A percentile compares a stretch with the other conserved stretches of the same genome.
Conservation (phyloP, 2,329 filamentous ascomycete genomes). For the Fusarium sp. region DNA sequence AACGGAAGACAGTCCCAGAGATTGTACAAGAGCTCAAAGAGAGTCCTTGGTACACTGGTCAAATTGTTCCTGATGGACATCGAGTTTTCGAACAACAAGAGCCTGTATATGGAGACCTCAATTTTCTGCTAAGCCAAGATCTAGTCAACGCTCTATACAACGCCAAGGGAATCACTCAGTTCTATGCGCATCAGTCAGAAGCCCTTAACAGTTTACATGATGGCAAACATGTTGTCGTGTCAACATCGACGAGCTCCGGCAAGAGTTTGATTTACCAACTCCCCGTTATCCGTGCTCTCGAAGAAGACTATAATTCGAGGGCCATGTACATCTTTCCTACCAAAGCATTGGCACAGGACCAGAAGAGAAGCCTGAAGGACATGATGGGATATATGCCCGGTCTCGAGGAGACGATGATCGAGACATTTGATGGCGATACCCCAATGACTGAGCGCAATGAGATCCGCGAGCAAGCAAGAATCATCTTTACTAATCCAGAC, state of each 20-base stretch:
- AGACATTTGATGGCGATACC: constrained; percentile 97
- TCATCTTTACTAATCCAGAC: constrained; percentile 98
- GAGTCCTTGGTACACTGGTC: constrained; percentile 87
- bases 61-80: constrained; percentile 94
- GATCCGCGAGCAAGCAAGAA: constrained; percentile 88
- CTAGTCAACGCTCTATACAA: constrained; percentile 98
- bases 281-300: constrained; percentile 87
- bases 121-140: constrained; percentile 88
- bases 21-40: constrained; percentile 87
- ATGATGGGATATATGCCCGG: constrained; percentile 84
- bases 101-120: constrained; percentile 83
- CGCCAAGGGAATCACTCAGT: constrained; percentile 82
- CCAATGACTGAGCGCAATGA: constrained; percentile 80
- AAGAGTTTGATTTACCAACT: constrained; percentile 99
- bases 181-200: constrained; percentile 93
- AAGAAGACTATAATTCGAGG: constrained; percentile 79
- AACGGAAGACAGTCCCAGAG: constrained; percentile 82
- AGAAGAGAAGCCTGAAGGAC: constrained; percentile 87
- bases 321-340: constrained; percentile 99
- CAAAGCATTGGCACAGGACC: constrained; percentile 95
- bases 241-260: constrained; percentile 94
- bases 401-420: constrained; percentile 80
- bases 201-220: constrained; percentile 89
- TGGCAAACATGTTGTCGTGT: constrained; percentile 88
- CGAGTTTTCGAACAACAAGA: constrained; percentile 89